Percentiles rank a stretch among this genome's conserved stretches.
phyloP scores from a whole-genome alignment of 352 stramenopile species.

The Globisporangium spinosum region DNA sequence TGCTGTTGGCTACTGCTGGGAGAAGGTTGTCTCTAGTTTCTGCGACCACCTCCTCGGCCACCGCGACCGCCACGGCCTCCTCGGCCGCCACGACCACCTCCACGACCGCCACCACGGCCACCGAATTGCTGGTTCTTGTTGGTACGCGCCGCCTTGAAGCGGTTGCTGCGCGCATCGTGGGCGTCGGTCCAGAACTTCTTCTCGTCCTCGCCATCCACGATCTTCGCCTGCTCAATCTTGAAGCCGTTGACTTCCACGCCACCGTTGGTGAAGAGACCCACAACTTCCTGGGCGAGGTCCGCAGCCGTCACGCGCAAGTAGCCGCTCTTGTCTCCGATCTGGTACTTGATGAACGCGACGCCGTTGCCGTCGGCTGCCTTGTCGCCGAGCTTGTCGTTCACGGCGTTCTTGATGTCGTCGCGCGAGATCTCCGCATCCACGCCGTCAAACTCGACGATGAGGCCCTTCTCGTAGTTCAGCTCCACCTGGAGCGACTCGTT shows the following conservation, averaged over 20 bases:
- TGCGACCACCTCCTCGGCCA: slow-evolving; percentile 26
- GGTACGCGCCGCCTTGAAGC: slow-evolving; percentile 76
- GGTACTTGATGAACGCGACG: slow-evolving; percentile 86
- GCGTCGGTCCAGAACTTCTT: slow-evolving; percentile 85
- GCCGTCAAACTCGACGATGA: slow-evolving; percentile 83
- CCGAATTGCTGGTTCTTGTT: slow-evolving; percentile 61
- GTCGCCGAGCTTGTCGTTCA: slow-evolving; percentile 81
- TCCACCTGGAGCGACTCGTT: slow-evolving; percentile 73
- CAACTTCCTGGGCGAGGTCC: slow-evolving; percentile 60
- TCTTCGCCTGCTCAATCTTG: slow-evolving; percentile 46
- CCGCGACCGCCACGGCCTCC: slow-evolving; percentile 31
- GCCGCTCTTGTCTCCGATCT: slow-evolving; percentile 69
- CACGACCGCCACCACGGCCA: slow-evolving; percentile 29
- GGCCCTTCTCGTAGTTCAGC: slow-evolving; percentile 76
- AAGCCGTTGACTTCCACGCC: slow-evolving; percentile 69
- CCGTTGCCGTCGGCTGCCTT: slow-evolving; percentile 55
- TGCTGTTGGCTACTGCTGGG: neutral
- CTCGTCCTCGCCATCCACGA: slow-evolving; percentile 76
- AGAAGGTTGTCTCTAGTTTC: slow-evolving; percentile 20
- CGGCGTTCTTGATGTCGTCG: slow-evolving; percentile 83
- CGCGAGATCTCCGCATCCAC: slow-evolving; percentile 78
- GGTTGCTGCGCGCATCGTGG: slow-evolving; percentile 60
- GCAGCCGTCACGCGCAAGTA: slow-evolving; percentile 58
- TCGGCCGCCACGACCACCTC: slow-evolving; percentile 37
- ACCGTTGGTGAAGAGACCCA: slow-evolving; percentile 48